Base-by-base conservation (phyloP, 768 basidiomycete species). In the Sarcodon sp. region DNA sequence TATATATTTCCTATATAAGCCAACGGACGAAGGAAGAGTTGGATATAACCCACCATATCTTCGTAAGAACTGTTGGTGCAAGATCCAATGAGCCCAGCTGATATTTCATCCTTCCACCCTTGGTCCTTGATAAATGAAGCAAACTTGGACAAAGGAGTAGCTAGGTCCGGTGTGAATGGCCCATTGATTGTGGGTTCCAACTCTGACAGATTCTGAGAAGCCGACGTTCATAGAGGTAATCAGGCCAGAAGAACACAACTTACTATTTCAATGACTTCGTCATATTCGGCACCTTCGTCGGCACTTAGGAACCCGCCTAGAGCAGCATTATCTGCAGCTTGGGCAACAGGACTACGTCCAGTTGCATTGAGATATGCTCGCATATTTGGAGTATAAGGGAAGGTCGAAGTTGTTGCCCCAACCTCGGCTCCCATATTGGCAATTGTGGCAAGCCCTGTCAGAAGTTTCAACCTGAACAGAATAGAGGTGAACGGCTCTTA, bases 401-500 rank as follows among this genome's bases (percentile, higher is more conserved):
- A 99, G 6, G 87, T 90, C 1, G 93, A 94, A 0, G 96, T 98
- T 1, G 96, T 99, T n/a, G 96, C 96, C 35, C 96, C 96, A n/a
- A 98, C 93, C 70, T 99, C 96, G 10, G 96, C 96, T 45, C 96
- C 96, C 96, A 98, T 99, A 65, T 99, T 98, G 39, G 89, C 86
- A 48, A 99, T 86, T 1, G 96, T 98, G 1, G 94, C 96, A 47
- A 96, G 68, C 48, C 88, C 87, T 86, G 45, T 31, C 41, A 43
- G 9, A 35, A 33, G 45, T 21, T 27, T 27, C 21, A 27, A 41
- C 11, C 49, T 44, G 41, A 36, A 35, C 31, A 37, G 37, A 36
- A 41, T 18, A 12, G 18, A 43, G 18, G 33, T 8, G 31, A 18
- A 7, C 47, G 6, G 7, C 35, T 44, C 64, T 53, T 63, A 78